phyloP scores from a whole-genome alignment of 371 early-diverging fungal species.

The Rhizopus delemar region DNA sequence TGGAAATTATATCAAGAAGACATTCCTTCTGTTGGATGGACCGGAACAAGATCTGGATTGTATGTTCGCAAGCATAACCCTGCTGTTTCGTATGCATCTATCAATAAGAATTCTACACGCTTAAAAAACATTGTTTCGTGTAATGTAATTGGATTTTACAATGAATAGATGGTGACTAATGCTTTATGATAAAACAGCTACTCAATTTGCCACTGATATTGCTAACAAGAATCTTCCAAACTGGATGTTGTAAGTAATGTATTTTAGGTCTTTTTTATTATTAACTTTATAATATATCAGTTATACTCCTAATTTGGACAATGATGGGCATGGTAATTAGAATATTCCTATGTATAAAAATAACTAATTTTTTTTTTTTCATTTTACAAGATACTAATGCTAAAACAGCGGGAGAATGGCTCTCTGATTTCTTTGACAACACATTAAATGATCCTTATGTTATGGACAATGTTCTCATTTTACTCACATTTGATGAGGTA shows the following conservation, averaged over 20 bases:
- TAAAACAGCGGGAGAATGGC: slow-evolving; percentile 34
- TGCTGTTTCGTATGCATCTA: slow-evolving; percentile 51
- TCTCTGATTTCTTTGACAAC: slow-evolving; percentile 21
- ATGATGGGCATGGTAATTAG: slow-evolving; percentile 24
- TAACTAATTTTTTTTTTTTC: no score
- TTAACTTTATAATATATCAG: neutral
- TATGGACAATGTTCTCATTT: slow-evolving; percentile 21
- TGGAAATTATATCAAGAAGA: slow-evolving; percentile 66
- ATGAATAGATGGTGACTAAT: neutral
- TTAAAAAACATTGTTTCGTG: slow-evolving; percentile 41
- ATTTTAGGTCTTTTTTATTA: neutral
- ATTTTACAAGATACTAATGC: slow-evolving; percentile 23
- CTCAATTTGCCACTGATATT: slow-evolving; percentile 26
- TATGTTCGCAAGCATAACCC: slow-evolving; percentile 56
- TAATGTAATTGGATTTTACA: neutral
- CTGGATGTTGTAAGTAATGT: slow-evolving; percentile 25
- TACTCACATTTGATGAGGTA: slow-evolving; percentile 38
- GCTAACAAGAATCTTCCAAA: slow-evolving; percentile 23
- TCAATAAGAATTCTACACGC: slow-evolving; percentile 36
- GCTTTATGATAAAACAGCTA: slow-evolving; percentile 2
- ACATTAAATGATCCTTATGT: slow-evolving; percentile 24
- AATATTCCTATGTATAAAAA: no score
- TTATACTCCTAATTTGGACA: slow-evolving; percentile 30
- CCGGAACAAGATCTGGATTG: slow-evolving; percentile 24
- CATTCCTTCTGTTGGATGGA: slow-evolving; percentile 46